A percentile compares a stretch with the other conserved stretches of the same genome.
These are phyloP conservation scores for Colletotrichum musae DNA, from an alignment of 2,329 filamentous ascomycete genomes.

Conservation along the genomic window DNA sequence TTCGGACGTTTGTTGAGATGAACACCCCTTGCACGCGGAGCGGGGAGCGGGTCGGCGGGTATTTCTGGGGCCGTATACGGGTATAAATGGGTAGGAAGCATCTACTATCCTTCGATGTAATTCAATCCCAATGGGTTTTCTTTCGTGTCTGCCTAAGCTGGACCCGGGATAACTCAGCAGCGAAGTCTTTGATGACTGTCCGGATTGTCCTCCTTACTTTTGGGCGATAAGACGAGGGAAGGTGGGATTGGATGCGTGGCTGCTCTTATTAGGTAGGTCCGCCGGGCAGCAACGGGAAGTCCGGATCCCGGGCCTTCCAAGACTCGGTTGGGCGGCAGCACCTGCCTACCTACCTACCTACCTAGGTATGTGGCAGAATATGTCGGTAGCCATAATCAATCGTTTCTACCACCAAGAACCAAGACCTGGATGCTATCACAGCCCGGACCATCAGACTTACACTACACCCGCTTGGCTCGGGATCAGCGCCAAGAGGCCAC, in stretches of 20 bases:
- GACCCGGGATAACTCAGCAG: too few relatives aligned
- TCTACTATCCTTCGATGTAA: too few relatives aligned
- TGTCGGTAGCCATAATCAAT: too few relatives aligned
- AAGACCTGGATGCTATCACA: background rate
- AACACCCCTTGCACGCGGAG: background rate
- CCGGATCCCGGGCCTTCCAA: background rate
- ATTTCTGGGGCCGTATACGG: background rate
- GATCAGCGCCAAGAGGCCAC: background rate
- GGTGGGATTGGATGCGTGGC: too few relatives aligned
- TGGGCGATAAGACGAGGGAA: background rate
- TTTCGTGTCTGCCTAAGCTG: too few relatives aligned
- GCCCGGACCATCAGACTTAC: background rate
- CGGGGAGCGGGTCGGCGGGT: background rate
- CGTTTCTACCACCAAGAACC: too few relatives aligned
- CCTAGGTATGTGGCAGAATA: too few relatives aligned
- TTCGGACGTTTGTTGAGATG: constrained; percentile 30
- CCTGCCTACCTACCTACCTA: too few relatives aligned
- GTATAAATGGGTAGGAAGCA: too few relatives aligned
- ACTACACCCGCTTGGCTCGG: constrained; percentile 1
- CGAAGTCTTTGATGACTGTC: too few relatives aligned
- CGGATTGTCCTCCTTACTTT: too few relatives aligned
- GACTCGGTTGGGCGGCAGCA: background rate
- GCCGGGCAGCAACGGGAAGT: background rate
- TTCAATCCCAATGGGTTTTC: too few relatives aligned
- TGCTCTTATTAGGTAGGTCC: background rate